Evolutionary conservation across 345 rosid species (phyloP), one percentile per base, ranked within the genome.

Genomic region (Fremontodendron californicum): DNA sequence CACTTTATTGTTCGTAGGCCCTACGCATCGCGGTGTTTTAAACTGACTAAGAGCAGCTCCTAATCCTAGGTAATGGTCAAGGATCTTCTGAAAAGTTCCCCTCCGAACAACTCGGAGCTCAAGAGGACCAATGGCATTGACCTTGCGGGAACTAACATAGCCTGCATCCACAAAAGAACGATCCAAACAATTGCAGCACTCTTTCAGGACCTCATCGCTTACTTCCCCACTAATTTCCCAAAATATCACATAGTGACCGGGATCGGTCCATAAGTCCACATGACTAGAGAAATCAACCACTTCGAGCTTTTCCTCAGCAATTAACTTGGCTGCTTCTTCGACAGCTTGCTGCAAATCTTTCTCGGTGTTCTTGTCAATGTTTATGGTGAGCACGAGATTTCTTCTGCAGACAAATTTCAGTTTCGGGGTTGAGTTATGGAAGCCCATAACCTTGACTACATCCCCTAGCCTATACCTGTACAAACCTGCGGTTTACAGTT

Each of bases 281-380:
- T 83, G 85, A 81, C 99, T 94, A 8, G 96, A 88, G 89, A 90
- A 96, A 78, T 96, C 99, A 5, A 94, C 81, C 0, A 96, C 85
- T 71, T 96, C 98, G 0, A 87, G 86, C 67, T 92, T 94, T 67
- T 90, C 94, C 71, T 81, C 94, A 0, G 94, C 85, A 52, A 90
- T 78, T 52, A 87, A 77, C 81, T 84, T 87, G n/a, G 85, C 86
- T 2, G 98, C 98, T n/a, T 82, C 84, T 60, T 92, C 92, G 0
- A 92, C 97, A 0, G 97, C 84, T 1, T 89, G 71, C 86, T 96
- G 97, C 43, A 96, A 77, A 81, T 94, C 99, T 46, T 87, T 80
- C 69, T 96, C 98, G 0, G 97, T 92, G 94, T 94, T 96, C 86
- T 96, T 96, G 87, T 96, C 99, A 7, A 92, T 96, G 89, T 94